Evolutionary conservation across 179 eudicot genomes (phyloP).

Genomic region (Drosera spatulata): DNA sequence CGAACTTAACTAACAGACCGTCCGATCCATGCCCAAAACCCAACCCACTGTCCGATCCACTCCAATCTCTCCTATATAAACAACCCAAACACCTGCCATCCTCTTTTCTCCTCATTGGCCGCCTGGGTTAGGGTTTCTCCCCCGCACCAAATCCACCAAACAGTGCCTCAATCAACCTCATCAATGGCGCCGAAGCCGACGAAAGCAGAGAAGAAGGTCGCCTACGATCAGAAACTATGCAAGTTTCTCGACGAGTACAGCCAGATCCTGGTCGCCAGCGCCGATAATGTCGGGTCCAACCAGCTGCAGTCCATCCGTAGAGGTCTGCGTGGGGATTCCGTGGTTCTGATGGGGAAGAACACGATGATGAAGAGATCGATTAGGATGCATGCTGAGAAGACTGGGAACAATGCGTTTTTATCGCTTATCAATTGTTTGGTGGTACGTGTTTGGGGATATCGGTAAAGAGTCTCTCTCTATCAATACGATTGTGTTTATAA

Average conservation of each 20-base stretch:
- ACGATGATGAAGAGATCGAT: constrained; percentile 89
- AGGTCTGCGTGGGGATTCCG: constrained; percentile 67
- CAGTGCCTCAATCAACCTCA: neutral
- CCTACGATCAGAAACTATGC: constrained; percentile 61
- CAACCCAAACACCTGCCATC: too few species aligned
- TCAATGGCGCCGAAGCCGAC: constrained; percentile 53
- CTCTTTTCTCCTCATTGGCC: too few species aligned
- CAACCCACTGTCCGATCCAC: too few species aligned
- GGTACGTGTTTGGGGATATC: constrained; percentile 11
- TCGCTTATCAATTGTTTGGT: constrained; percentile 54
- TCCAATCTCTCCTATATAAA: too few species aligned
- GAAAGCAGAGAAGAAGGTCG: constrained; percentile 72
- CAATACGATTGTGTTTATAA: neutral
- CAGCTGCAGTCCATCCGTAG: constrained; percentile 59
- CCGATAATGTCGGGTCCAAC: constrained; percentile 78
- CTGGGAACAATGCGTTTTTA: constrained; percentile 46
- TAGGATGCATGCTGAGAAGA: constrained; percentile 56
- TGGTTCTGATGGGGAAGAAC: constrained; percentile 87
- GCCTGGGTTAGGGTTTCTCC: too few species aligned
- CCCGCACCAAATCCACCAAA: too few species aligned
- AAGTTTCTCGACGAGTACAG: constrained; percentile 58
- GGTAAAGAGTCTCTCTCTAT: too few species aligned
- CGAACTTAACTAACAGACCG: too few species aligned
- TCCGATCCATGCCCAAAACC: too few species aligned
- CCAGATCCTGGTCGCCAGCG: constrained; percentile 51